Evolutionary conservation across 2,329 filamentous ascomycete genomes (phyloP).

Genomic region (Colletotrichum aenigma): DNA sequence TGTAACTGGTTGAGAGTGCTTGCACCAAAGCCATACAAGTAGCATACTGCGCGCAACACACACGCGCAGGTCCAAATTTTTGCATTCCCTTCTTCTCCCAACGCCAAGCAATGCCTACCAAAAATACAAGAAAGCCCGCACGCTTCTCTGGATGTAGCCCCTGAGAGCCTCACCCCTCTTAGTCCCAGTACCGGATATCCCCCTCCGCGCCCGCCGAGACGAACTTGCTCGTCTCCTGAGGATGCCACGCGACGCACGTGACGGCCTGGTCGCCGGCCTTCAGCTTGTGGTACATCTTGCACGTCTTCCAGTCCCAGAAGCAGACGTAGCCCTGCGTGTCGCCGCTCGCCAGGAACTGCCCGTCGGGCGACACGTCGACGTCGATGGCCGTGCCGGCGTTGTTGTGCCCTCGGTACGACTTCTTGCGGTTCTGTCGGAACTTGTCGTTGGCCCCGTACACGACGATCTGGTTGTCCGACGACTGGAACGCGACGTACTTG

Average conservation of each 20-base stretch:
- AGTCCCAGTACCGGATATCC: slow-evolving; percentile 93
- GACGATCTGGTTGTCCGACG: slow-evolving; percentile 93
- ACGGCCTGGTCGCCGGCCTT: slow-evolving; percentile 82
- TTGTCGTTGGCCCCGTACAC: slow-evolving; percentile 95
- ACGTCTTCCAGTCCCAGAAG: slow-evolving; percentile 99
- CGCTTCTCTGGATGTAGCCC: not conserved
- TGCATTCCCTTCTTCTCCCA: not conserved
- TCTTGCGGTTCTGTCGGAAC: slow-evolving; percentile 97
- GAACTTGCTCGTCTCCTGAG: slow-evolving; percentile 95
- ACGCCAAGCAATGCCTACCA: slow-evolving; percentile 20
- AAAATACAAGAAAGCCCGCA: not conserved
- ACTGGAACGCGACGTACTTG: slow-evolving; percentile 91
- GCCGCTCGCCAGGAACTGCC: slow-evolving; percentile 86
- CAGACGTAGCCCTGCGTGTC: slow-evolving; percentile 89
- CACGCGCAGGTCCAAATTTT: not conserved
- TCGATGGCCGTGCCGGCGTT: slow-evolving; percentile 94
- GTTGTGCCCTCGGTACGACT: slow-evolving; percentile 94
- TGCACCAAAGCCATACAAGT: not conserved
- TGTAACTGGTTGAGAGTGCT: not conserved
- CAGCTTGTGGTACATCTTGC: slow-evolving; percentile 98
- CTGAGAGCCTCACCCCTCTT: slow-evolving; percentile 25
- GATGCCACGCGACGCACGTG: slow-evolving; percentile 92
- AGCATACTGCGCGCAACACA: not conserved
- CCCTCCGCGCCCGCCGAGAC: slow-evolving; percentile 90
- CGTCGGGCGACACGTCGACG: slow-evolving; percentile 85